Percentiles rank a stretch among this genome's conserved stretches.
These are phyloP conservation scores for Pyrrhoderma lamaoense DNA, from an alignment of 1,284 basidiomycete species.

Conservation along the genomic window DNA sequence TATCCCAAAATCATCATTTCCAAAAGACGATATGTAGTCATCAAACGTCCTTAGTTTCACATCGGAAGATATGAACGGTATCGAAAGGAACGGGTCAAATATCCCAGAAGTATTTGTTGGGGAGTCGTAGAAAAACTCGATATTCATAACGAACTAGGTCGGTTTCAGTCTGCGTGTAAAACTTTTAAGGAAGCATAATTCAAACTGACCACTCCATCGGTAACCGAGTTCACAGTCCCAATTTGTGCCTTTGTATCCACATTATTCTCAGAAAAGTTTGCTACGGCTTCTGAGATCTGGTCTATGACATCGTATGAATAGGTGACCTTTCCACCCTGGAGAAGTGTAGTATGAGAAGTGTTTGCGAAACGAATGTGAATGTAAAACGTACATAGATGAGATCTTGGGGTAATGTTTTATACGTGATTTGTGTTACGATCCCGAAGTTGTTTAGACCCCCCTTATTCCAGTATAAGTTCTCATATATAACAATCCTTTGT, in stretches of 20 bases:
- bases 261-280: slow-evolving; percentile 11
- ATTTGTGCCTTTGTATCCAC: slow-evolving; percentile 17
- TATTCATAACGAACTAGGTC: slow-evolving; percentile 1
- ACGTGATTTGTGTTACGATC: slow-evolving; percentile 10
- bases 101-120: slow-evolving; percentile 7
- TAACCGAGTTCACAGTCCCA: slow-evolving; percentile 3
- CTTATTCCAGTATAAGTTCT: neutral
- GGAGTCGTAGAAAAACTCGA: slow-evolving; percentile 11
- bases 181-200: neutral
- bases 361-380: neutral
- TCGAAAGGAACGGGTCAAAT: slow-evolving; percentile 7
- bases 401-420: slow-evolving; percentile 3
- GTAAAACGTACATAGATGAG: slow-evolving; percentile 7
- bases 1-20: slow-evolving; percentile 8
- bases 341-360: neutral
- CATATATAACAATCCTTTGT: neutral
- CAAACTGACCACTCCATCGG: slow-evolving; percentile 7
- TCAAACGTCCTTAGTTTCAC: slow-evolving; percentile 6
- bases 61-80: slow-evolving; percentile 4
- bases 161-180: neutral
- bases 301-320: slow-evolving; percentile 4
- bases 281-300: slow-evolving; percentile 6
- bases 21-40: slow-evolving; percentile 4
- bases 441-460: slow-evolving; percentile 18
- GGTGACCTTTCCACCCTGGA: slow-evolving; percentile 9